Conservation (phyloP, 345 rosid species). For the Lagerstroemia speciosa region DNA sequence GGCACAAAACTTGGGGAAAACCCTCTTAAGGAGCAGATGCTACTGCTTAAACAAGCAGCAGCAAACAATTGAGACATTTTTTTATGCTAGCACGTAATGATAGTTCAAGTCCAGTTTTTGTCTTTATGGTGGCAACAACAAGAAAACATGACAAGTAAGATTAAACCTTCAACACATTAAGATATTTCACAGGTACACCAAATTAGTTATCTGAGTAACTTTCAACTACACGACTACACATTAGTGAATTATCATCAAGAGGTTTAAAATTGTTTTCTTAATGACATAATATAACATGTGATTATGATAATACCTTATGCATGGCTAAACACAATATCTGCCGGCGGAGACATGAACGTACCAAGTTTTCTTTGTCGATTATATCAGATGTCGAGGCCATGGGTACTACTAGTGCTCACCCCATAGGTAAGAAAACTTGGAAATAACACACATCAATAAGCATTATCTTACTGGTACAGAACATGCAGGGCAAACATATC, state of each 20-base stretch:
- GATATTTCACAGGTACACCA: background rate
- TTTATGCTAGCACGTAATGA: too few relatives aligned
- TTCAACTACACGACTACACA: background rate
- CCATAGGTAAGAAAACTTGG: background rate
- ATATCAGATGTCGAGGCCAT: background rate
- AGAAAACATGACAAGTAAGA: background rate
- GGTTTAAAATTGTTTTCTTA: background rate
- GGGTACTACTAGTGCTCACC: background rate
- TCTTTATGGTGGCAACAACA: background rate
- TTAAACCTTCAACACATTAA: background rate
- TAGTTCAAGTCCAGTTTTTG: background rate
- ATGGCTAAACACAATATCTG: background rate
- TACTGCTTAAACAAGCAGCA: background rate
- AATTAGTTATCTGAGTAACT: background rate
- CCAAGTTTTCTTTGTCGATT: background rate
- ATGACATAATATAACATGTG: background rate
- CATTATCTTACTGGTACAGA: slow-evolving; percentile 60
- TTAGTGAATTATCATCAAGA: background rate
- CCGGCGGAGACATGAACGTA: background rate
- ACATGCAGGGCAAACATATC: slow-evolving; percentile 84
- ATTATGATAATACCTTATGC: background rate
- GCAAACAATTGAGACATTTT: background rate
- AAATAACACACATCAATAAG: background rate
- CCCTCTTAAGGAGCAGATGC: background rate
- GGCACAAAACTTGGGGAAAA: background rate